Conservation (phyloP, 2,329 filamentous ascomycete species). For the Stemphylium lycopersici region DNA sequence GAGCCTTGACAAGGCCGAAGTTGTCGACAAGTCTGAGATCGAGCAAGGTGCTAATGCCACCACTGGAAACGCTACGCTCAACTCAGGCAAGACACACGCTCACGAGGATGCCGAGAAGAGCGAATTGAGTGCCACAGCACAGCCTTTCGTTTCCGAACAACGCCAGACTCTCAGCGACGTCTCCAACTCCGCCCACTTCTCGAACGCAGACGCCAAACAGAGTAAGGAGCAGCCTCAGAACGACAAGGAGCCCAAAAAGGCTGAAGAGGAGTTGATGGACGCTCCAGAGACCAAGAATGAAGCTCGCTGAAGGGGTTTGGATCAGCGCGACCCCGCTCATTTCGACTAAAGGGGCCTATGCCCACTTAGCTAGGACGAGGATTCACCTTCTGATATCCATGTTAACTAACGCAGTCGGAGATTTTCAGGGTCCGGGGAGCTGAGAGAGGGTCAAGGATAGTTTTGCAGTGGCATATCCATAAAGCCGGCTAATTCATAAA, state of each 20-base stretch:
- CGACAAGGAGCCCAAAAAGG: not conserved
- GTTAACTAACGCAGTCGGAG: not conserved
- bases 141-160: conserved; percentile 12
- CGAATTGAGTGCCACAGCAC: conserved; percentile 41
- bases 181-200: conserved; percentile 12
- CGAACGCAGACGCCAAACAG: conserved; percentile 4
- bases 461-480: not conserved
- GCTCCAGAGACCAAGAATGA: not conserved
- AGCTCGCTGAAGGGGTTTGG: not conserved
- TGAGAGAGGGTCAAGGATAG: not conserved
- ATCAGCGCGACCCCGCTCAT: not conserved
- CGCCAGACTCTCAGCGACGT: conserved; percentile 22
- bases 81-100: conserved; percentile 40
- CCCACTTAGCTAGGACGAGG: not conserved
- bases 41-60: conserved; percentile 42
- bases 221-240: conserved; percentile 10
- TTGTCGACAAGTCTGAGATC: conserved; percentile 40
- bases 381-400: too few species aligned
- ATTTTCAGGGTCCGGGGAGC: not conserved
- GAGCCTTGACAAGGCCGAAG: conserved; percentile 40
- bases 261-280: not conserved
- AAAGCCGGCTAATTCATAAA: not conserved
- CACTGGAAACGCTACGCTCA: conserved; percentile 39
- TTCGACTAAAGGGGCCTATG: not conserved
- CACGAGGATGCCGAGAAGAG: conserved; percentile 19